Percentiles rank a stretch among this genome's conserved stretches.
Evolutionary conservation across 2,329 filamentous ascomycete genomes (phyloP).

Genomic region (Fusarium drepaniforme): DNA sequence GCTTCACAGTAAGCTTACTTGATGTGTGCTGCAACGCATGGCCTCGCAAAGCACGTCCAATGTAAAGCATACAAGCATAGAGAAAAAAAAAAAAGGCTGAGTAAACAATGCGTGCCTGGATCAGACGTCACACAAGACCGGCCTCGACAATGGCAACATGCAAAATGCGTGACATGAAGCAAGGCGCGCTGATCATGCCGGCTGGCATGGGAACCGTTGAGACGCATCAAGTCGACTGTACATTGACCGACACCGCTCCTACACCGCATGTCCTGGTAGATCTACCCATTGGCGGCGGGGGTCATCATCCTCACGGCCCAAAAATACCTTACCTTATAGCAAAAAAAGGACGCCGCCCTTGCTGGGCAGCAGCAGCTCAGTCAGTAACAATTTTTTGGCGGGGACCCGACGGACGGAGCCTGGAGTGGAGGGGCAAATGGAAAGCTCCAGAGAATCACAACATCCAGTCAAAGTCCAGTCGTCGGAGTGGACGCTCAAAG

Average conservation of each 20-base stretch:
- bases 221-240: constrained; percentile 20
- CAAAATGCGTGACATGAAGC: constrained; percentile 38
- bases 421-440: constrained; percentile 39
- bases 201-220: constrained; percentile 24
- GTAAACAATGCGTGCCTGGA: constrained; percentile 20
- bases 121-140: constrained; percentile 12
- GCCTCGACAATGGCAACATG: constrained; percentile 5
- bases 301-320: not conserved
- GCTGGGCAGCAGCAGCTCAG: constrained; percentile 16
- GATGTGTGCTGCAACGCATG: not conserved
- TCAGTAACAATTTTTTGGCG: constrained; percentile 36
- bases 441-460: constrained; percentile 40
- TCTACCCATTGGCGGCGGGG: not conserved
- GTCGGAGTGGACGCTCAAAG: not conserved
- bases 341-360: not conserved
- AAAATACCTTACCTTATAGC: not conserved
- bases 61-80: not conserved
- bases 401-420: constrained; percentile 27
- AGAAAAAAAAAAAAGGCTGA: constrained; percentile 1
- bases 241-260: not conserved
- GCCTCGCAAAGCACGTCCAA: not conserved
- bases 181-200: constrained; percentile 34
- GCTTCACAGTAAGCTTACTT: not conserved
- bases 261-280: not conserved
- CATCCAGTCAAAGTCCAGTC: constrained; percentile 15